A percentile compares a stretch with the other conserved stretches of the same genome.
Evolutionary conservation across 192 early-diverging fungal species (phyloP).

Genomic region (Thamnidium elegans): DNA sequence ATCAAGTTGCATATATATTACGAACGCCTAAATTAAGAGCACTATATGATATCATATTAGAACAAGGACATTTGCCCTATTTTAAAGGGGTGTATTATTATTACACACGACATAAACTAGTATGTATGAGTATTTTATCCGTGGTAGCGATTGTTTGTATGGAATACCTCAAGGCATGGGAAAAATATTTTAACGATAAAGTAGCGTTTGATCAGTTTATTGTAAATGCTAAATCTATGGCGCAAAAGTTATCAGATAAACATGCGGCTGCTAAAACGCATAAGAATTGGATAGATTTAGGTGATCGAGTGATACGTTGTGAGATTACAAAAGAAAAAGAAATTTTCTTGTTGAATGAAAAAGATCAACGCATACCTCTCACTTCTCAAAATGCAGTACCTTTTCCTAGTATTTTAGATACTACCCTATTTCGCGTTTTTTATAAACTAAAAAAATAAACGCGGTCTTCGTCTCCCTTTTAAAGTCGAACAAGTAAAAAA

Average conservation of each 20-base stretch:
- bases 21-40: neutral
- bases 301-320: constrained; percentile 3
- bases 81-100: neutral
- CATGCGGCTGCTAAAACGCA: constrained; percentile 8
- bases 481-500: too few relatives aligned
- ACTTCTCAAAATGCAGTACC: neutral
- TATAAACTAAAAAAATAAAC: too few relatives aligned
- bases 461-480: too few relatives aligned
- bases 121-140: neutral
- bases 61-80: constrained; percentile 1
- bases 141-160: neutral
- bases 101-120: neutral
- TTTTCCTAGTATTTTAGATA: too few relatives aligned
- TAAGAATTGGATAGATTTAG: constrained; percentile 8
- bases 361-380: constrained; percentile 1
- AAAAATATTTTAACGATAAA: neutral
- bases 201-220: neutral
- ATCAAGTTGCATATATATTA: neutral
- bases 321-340: constrained; percentile 5
- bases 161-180: constrained; percentile 8
- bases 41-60: neutral
- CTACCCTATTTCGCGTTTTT: too few relatives aligned
- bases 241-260: neutral
- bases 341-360: constrained; percentile 3
- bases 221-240: constrained; percentile 3